Conservation (phyloP, 495 filamentous ascomycete genomes). For the Penicillium samsonianum region DNA sequence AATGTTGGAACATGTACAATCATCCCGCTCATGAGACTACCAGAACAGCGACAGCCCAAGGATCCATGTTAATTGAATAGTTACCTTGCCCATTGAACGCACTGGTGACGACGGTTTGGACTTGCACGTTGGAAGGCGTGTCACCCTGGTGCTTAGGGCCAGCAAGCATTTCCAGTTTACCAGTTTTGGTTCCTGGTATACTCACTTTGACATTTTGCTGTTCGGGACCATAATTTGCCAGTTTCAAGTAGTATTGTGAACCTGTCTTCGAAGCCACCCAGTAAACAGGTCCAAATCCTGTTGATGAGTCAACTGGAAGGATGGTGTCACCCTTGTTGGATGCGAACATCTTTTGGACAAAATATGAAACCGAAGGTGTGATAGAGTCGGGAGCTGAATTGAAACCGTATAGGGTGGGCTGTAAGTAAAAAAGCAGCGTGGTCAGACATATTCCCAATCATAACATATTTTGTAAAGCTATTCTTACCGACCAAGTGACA, state of each 20-base stretch:
- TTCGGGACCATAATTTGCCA: conserved; percentile 32
- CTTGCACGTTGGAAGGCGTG: conserved; percentile 23
- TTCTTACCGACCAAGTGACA: conserved; percentile 43
- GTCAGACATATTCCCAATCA: background rate
- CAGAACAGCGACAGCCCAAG: conserved; percentile 37
- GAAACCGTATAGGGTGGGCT: conserved; percentile 43
- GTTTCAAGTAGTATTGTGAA: conserved; percentile 36
- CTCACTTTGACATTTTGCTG: conserved; percentile 28
- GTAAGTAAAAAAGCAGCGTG: background rate
- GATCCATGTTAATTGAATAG: conserved; percentile 29
- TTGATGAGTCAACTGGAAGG: conserved; percentile 46
- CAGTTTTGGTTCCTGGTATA: conserved; percentile 28
- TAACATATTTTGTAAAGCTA: background rate
- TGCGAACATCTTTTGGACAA: conserved; percentile 50
- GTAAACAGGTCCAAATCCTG: conserved; percentile 55
- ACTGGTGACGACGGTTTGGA: conserved; percentile 17
- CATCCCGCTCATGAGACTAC: conserved; percentile 18
- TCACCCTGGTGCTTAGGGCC: conserved; percentile 27
- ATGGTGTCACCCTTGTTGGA: conserved; percentile 56
- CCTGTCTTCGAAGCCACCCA: conserved; percentile 54
- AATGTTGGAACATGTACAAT: background rate
- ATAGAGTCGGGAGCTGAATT: conserved; percentile 49
- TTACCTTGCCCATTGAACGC: conserved; percentile 17
- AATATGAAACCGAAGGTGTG: conserved; percentile 40
- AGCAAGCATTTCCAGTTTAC: conserved; percentile 31